Percentiles rank a stretch among this genome's conserved stretches.
These are phyloP conservation scores for Wickerhamiella pararugosa DNA, from an alignment of 1,139 yeast genomes.

Conservation along the genomic window DNA sequence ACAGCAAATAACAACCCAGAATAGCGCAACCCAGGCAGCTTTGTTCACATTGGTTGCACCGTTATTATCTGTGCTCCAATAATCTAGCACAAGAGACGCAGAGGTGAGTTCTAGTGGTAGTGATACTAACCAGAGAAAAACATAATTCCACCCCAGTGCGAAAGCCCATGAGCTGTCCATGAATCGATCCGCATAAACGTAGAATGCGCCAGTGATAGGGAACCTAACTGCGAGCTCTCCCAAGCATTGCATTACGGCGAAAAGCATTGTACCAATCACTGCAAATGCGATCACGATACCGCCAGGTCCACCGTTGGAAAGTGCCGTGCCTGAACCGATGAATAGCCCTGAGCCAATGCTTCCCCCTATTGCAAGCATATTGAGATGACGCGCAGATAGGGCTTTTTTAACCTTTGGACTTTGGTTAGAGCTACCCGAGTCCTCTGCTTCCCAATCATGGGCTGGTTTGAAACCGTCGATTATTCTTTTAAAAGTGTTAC, in stretches of 20 bases:
- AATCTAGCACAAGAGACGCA: conserved; percentile 53
- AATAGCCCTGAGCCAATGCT: conserved; percentile 69
- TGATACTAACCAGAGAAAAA: conserved; percentile 63
- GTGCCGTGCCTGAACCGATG: conserved; percentile 59
- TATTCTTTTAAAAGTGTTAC: conserved; percentile 27
- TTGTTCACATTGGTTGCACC: conserved; percentile 35
- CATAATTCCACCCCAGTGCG: conserved; percentile 57
- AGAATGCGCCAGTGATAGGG: conserved; percentile 68
- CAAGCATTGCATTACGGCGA: conserved; percentile 60
- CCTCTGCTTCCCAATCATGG: conserved; percentile 19
- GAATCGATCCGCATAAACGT: conserved; percentile 55
- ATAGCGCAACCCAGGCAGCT: conserved; percentile 50
- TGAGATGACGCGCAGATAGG: conserved; percentile 35
- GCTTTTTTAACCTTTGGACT: conserved; percentile 46
- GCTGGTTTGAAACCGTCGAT: conserved; percentile 44
- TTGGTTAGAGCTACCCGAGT: conserved; percentile 45
- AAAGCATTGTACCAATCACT: conserved; percentile 54
- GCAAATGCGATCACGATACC: conserved; percentile 55
- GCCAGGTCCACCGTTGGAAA: conserved; percentile 67
- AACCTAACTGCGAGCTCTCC: conserved; percentile 71
- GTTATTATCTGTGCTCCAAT: conserved; percentile 35
- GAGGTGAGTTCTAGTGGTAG: conserved; percentile 68
- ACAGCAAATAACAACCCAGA: conserved; percentile 39
- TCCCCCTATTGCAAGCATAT: conserved; percentile 70
- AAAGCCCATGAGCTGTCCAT: conserved; percentile 27